phyloP scores from a whole-genome alignment of 768 basidiomycete species.

The Lepiota brunneoincarnata region DNA sequence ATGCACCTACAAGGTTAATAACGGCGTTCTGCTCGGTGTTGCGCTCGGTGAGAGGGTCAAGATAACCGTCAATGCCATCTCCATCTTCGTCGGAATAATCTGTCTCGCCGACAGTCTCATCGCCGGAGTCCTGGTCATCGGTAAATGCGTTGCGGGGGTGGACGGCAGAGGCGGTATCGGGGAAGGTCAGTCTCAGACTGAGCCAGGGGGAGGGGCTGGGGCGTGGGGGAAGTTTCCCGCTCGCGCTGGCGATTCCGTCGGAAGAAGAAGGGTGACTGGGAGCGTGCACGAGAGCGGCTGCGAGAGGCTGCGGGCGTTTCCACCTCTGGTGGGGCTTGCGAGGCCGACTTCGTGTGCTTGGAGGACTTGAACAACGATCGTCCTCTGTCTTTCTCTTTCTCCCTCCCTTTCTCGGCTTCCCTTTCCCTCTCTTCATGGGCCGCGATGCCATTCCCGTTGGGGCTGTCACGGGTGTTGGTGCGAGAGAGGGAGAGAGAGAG shows the following conservation, averaged over 20 bases:
- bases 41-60: constrained; percentile 79
- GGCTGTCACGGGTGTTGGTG: constrained; percentile 39
- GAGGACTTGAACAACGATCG: constrained; percentile 41
- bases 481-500: constrained; percentile 64
- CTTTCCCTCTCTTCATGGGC: not conserved
- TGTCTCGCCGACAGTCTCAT: constrained; percentile 55
- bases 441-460: constrained; percentile 29
- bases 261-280: constrained; percentile 83
- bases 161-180: constrained; percentile 52
- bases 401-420: not conserved
- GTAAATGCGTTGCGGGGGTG: constrained; percentile 63
- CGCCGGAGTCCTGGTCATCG: constrained; percentile 61
- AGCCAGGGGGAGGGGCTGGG: constrained; percentile 54
- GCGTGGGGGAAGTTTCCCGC: constrained; percentile 54
- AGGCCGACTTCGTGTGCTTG: constrained; percentile 48
- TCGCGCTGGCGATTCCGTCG: constrained; percentile 64
- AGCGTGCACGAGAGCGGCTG: constrained; percentile 54
- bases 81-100: constrained; percentile 60
- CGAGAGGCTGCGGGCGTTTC: constrained; percentile 31
- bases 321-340: constrained; percentile 37
- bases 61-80: constrained; percentile 50
- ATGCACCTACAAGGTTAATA: constrained; percentile 27
- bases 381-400: constrained; percentile 45
- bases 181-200: constrained; percentile 62
- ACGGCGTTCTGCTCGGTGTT: constrained; percentile 87